Evolutionary conservation across 495 filamentous ascomycete genomes (phyloP), one percentile per base, ranked within the genome.

Genomic region (Podospora pseudocomata): DNA sequence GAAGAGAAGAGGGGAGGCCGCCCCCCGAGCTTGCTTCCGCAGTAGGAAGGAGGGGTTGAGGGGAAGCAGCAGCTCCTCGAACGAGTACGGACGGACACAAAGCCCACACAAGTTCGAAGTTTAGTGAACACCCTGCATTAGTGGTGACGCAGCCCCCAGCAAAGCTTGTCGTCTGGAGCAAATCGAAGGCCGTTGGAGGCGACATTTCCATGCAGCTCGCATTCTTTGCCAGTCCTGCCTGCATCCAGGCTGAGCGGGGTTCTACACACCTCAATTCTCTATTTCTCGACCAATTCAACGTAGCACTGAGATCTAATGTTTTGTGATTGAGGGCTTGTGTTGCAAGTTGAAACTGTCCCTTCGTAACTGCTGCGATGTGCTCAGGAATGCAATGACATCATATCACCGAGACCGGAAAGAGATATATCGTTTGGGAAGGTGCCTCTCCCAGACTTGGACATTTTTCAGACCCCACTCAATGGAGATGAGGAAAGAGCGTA

Each of bases 81-180:
- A 49, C 39, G 39, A 49, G 39, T 49, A 2, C 39, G 15, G 39
- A 49, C 30, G 30, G 39, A 49, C 39, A 49, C 7, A 49, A 49
- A 23, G 23, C 23, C 23, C 23, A 23, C 23, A 23, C 23, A 23
- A 23, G 23, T 23, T 1, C 23, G 23, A 23, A 23, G 23, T 23
- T 23, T 23, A 23, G 23, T 23, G 23, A 23, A 23, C 23, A 23
- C 23, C 23, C 1, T 39, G 62, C 62, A 53, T 64, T 39, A 53
- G 62, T 7, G 28, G 60, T 63, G 60, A 44, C 19, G 19, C 16
- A 19, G 28, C 18, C 13, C 44, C 62, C 39, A n/a, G 39, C 9
- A 56, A 64, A 64, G 62, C 62, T 64, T 64, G 39, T 64, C 39
- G 28, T 28, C 39, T 64, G 62, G 39, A 54, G 26, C 30, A 32